Evolutionary conservation across 1,284 basidiomycete genomes (phyloP), one percentile per base, ranked within the genome.

Genomic region (Pholiota adiposa): DNA sequence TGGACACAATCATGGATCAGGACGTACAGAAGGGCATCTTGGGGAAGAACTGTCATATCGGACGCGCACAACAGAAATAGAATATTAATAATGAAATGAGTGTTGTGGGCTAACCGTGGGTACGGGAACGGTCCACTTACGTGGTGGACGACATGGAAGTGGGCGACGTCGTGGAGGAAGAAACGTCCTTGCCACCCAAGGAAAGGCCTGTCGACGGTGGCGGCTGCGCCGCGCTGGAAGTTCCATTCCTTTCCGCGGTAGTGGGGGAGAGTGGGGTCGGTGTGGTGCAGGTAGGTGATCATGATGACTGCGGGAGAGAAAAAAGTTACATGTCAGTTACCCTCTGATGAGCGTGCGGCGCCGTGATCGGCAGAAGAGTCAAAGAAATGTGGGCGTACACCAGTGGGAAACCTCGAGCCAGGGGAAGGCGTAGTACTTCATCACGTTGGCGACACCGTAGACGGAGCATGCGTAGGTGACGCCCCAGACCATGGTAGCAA

Each of bases 341-440:
- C 31, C 14, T 44, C 8, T 44, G 0, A 31, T 31, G 29, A 5
- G 29, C 11, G 29, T 11, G 36, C 36, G 54, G 27, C 53, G 23
- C 18, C 41, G 48, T 36, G 54, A 27, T 29, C 4, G 51, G 38
- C 4, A 16, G 34, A 16, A 21, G 4, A 34, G 23, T 9, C 5
- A 41, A 19, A 59, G 14, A 31, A 53, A 40, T 57, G 44, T 16
- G 34, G 23, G 68, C 77, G 48, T 71, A 80, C 79, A 83, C 85
- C 85, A 87, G 65, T 87, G 83, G 0, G 78, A 76, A 16, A 86
- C 83, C 54, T 67, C 68, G 33, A 86, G 75, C 84, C 84, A 86
- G 0, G 85, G 85, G 54, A 87, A 76, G 11, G 76, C 79, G 69
- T 87, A 87, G 67, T 77, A 82, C 65, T 84, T 85, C 61, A 83